These are phyloP conservation scores for Pharus latifolius DNA, from an alignment of 176 grass and related monocot species.

Conservation along the genomic window DNA sequence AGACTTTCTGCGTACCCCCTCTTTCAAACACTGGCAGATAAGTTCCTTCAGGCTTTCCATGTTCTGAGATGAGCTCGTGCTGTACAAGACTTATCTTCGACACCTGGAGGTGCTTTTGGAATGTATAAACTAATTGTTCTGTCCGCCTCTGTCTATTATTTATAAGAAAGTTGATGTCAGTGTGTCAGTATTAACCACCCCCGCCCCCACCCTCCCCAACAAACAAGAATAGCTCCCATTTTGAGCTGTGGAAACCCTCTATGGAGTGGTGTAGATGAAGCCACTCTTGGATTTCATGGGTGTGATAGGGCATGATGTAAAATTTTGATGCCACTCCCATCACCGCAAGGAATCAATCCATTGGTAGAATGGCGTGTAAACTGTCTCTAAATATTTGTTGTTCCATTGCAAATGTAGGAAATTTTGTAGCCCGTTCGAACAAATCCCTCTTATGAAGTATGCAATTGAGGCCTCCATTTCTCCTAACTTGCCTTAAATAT, in stretches of 20 bases:
- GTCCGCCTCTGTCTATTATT: slow-evolving; percentile 20
- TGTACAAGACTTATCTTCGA: not conserved
- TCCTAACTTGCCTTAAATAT: not conserved
- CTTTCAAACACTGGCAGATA: not conserved
- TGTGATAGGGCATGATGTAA: slow-evolving; percentile 20
- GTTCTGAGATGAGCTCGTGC: slow-evolving; percentile 17
- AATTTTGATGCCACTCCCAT: slow-evolving; percentile 8
- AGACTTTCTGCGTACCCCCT: not conserved
- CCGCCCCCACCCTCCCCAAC: too few species aligned
- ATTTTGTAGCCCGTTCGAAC: slow-evolving; percentile 11
- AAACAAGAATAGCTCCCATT: slow-evolving; percentile 32
- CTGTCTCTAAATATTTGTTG: not conserved
- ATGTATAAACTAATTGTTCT: slow-evolving; percentile 21
- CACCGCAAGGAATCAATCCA: not conserved
- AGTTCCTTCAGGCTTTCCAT: not conserved
- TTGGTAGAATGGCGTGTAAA: not conserved
- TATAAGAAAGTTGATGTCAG: slow-evolving; percentile 18
- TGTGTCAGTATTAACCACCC: slow-evolving; percentile 2
- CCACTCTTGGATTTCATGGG: slow-evolving; percentile 3
- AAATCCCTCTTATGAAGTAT: not conserved
- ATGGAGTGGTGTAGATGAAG: slow-evolving; percentile 18
- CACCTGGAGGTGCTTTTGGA: slow-evolving; percentile 25
- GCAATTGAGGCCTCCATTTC: not conserved
- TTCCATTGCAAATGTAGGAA: slow-evolving; percentile 4
- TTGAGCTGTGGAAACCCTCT: slow-evolving; percentile 24